These are phyloP conservation scores for Lenzites betulinus DNA, from an alignment of 768 basidiomycete species.

Conservation along the genomic window DNA sequence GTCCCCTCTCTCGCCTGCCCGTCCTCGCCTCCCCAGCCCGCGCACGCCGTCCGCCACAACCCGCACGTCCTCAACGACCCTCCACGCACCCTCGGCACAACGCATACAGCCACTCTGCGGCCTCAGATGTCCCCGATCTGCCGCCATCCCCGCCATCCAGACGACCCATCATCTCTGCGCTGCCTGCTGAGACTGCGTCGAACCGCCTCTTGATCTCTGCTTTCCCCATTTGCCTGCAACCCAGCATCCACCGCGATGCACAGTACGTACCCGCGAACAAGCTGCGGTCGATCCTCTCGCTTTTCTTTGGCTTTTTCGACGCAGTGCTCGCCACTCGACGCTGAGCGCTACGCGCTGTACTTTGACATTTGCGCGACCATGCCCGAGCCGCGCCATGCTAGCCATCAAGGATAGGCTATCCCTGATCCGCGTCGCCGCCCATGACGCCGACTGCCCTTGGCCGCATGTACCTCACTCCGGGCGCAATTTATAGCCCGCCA, in stretches of 20 bases:
- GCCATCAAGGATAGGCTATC: conserved; percentile 17
- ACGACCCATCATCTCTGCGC: background rate
- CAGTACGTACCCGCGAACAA: no score
- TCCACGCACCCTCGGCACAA: background rate
- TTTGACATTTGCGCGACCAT: background rate
- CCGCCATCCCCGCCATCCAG: background rate
- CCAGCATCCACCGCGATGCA: background rate
- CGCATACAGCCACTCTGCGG: conserved; percentile 2
- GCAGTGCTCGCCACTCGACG: background rate
- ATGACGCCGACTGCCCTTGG: conserved; percentile 1
- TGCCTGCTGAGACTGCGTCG: conserved; percentile 3
- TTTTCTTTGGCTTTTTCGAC: background rate
- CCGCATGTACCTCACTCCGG: background rate
- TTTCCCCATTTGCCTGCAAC: conserved; percentile 2
- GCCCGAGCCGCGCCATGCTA: background rate
- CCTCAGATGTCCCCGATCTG: background rate
- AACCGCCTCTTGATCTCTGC: conserved; percentile 4
- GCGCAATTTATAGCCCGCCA: background rate
- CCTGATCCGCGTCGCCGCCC: conserved; percentile 13
- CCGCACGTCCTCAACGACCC: background rate
- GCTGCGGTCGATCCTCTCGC: background rate
- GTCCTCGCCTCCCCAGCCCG: background rate
- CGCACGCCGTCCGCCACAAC: background rate
- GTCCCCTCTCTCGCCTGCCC: background rate
- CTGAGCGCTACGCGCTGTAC: background rate